These are phyloP conservation scores for Colletotrichum simmondsii DNA, from an alignment of 2,329 filamentous ascomycete species.

Conservation along the genomic window DNA sequence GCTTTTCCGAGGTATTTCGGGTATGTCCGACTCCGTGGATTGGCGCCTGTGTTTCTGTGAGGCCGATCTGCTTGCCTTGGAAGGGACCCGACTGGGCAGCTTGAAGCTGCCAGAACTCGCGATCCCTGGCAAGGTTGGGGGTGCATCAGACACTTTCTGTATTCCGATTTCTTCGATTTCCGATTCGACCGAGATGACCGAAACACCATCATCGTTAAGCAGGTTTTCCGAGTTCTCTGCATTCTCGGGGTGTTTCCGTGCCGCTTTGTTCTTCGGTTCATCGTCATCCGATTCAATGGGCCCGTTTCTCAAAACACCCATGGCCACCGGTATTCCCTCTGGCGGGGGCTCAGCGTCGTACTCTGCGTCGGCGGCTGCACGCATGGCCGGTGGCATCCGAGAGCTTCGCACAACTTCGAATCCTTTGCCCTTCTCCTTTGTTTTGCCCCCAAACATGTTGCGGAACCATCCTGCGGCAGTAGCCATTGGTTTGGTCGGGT, in stretches of 20 bases:
- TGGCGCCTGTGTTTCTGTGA: constrained; percentile 46
- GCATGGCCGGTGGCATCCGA: constrained; percentile 83
- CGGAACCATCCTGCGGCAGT: constrained; percentile 93
- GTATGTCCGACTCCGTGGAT: constrained; percentile 52
- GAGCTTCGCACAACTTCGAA: constrained; percentile 96
- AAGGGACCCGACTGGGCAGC: constrained; percentile 71
- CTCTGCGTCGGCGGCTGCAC: constrained; percentile 59
- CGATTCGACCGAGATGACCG: constrained; percentile 47
- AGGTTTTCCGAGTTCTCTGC: constrained; percentile 45
- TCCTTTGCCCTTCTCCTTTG: constrained; percentile 93
- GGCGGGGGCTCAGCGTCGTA: constrained; percentile 75
- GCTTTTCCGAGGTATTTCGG: constrained; percentile 77
- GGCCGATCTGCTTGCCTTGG: constrained; percentile 61
- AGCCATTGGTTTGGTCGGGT: constrained; percentile 91
- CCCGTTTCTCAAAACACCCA: constrained; percentile 67
- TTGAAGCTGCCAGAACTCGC: constrained; percentile 70
- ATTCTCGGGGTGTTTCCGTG: constrained; percentile 37
- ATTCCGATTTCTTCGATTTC: constrained; percentile 56
- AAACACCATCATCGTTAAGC: constrained; percentile 58
- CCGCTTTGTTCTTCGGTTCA: constrained; percentile 46
- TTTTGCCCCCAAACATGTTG: constrained; percentile 81
- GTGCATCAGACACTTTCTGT: constrained; percentile 55
- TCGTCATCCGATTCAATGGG: constrained; percentile 75
- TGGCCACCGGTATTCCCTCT: constrained; percentile 73
- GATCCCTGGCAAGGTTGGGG: constrained; percentile 70